Evolutionary conservation across 2,329 filamentous ascomycete genomes (phyloP).

Genomic region (Aspergillus arachidicola): DNA sequence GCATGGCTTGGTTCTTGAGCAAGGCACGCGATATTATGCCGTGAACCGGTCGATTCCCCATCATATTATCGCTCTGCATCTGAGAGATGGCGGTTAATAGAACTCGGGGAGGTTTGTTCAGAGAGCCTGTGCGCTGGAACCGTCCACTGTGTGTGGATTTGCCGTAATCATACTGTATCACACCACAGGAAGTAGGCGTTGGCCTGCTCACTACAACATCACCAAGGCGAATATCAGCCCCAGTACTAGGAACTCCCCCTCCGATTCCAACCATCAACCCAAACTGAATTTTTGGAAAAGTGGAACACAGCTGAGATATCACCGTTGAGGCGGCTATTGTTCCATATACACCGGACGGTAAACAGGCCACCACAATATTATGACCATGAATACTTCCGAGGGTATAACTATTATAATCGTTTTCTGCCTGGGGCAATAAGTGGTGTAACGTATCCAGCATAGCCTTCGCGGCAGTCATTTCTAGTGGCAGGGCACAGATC

Average conservation of each 20-base stretch:
- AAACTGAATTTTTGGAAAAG: slow-evolving; percentile 27
- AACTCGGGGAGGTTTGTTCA: slow-evolving; percentile 17
- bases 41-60: not conserved
- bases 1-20: not conserved
- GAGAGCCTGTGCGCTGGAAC: slow-evolving; percentile 23
- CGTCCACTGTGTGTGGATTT: slow-evolving; percentile 23
- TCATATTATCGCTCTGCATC: slow-evolving; percentile 2
- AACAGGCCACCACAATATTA: slow-evolving; percentile 29
- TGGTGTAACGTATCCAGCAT: slow-evolving; percentile 34
- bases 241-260: slow-evolving; percentile 19
- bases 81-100: slow-evolving; percentile 21
- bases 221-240: not conserved
- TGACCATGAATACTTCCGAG: slow-evolving; percentile 25
- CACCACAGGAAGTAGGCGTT: not conserved
- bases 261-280: slow-evolving; percentile 35
- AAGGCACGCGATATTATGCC: not conserved
- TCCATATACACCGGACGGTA: slow-evolving; percentile 25
- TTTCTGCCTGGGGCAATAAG: not conserved
- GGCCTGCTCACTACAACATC: not conserved
- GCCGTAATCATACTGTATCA: slow-evolving; percentile 9
- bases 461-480: slow-evolving; percentile 29
- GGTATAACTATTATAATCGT: slow-evolving; percentile 27
- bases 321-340: slow-evolving; percentile 20
- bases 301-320: slow-evolving; percentile 14
- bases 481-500: slow-evolving; percentile 11